A percentile compares a stretch with the other conserved stretches of the same genome.
phyloP scores from a whole-genome alignment of 257 asterid species.

The Agastache rugosa region DNA sequence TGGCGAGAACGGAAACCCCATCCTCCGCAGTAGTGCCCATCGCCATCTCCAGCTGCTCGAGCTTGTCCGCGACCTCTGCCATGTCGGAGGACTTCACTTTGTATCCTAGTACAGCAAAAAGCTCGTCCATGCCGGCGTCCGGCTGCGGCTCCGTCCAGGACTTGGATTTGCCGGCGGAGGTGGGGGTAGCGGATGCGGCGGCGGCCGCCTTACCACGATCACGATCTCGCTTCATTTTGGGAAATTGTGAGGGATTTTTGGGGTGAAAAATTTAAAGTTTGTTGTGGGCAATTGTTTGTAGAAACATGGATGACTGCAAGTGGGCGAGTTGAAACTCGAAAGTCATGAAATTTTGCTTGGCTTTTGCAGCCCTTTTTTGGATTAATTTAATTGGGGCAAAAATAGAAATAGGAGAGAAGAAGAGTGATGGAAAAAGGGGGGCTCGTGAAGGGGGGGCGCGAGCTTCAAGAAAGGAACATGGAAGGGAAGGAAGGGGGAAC shows the following conservation, averaged over 20 bases:
- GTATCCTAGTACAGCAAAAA: slow-evolving; percentile 78
- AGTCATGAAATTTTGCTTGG: slow-evolving; percentile 49
- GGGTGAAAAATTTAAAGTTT: not conserved
- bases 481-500: slow-evolving; percentile 18
- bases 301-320: slow-evolving; percentile 63
- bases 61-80: slow-evolving; percentile 82
- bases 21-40: slow-evolving; percentile 66
- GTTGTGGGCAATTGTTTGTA: slow-evolving; percentile 49
- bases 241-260: not conserved
- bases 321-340: slow-evolving; percentile 50
- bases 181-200: not conserved
- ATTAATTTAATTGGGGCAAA: not conserved
- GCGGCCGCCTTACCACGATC: slow-evolving; percentile 50
- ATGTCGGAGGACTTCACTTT: slow-evolving; percentile 79
- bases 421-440: slow-evolving; percentile 30
- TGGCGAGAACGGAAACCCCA: slow-evolving; percentile 50
- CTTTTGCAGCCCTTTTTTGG: slow-evolving; percentile 52
- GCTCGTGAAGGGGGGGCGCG: slow-evolving; percentile 66
- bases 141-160: slow-evolving; percentile 58
- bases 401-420: not conserved
- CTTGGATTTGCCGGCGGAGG: slow-evolving; percentile 47
- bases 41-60: slow-evolving; percentile 77
- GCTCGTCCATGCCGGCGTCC: slow-evolving; percentile 84
- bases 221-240: slow-evolving; percentile 75
- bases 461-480: slow-evolving; percentile 76